Conservation (phyloP, 2,329 filamentous ascomycete genomes). For the Pseudofabraea citricarpa region DNA sequence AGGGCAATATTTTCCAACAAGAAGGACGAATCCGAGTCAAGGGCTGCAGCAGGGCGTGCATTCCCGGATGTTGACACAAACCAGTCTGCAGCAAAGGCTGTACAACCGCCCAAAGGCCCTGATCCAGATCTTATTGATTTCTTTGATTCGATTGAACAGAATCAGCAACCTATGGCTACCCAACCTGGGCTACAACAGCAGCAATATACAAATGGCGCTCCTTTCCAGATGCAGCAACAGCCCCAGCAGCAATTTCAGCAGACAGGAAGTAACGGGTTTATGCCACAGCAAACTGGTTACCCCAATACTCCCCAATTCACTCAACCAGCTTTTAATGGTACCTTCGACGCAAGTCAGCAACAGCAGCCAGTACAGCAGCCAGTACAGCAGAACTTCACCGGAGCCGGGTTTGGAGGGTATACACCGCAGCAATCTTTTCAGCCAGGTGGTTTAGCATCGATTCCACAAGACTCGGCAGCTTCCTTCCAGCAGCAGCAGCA, state of each 20-base stretch:
- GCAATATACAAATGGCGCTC: slow-evolving; percentile 24
- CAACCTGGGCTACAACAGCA: slow-evolving; percentile 35
- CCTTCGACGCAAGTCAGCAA: slow-evolving; percentile 19
- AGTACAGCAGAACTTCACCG: slow-evolving; percentile 57
- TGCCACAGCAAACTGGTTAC: slow-evolving; percentile 34
- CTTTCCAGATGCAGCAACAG: slow-evolving; percentile 30
- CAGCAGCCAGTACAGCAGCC: slow-evolving; percentile 26
- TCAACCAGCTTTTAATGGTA: slow-evolving; percentile 28
- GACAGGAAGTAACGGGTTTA: slow-evolving; percentile 30
- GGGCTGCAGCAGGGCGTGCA: slow-evolving; percentile 18
- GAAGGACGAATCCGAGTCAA: slow-evolving; percentile 27
- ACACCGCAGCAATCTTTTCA: slow-evolving; percentile 60
- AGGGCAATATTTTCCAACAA: slow-evolving; percentile 38
- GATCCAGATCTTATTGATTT: slow-evolving; percentile 86
- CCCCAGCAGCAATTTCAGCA: slow-evolving; percentile 36
- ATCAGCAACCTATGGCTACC: slow-evolving; percentile 65
- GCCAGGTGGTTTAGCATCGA: slow-evolving; percentile 45
- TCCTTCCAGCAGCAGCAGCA: slow-evolving; percentile 37
- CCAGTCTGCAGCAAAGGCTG: slow-evolving; percentile 33
- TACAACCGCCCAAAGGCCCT: slow-evolving; percentile 53
- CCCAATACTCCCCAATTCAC: slow-evolving; percentile 39
- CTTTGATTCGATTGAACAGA: slow-evolving; percentile 88
- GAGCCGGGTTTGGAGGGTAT: slow-evolving; percentile 81
- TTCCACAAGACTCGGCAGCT: slow-evolving; percentile 52
- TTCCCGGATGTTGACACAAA: slow-evolving; percentile 25